These are phyloP conservation scores for Rhodotorula sp. DNA, from an alignment of 1,284 basidiomycete genomes.

Conservation along the genomic window DNA sequence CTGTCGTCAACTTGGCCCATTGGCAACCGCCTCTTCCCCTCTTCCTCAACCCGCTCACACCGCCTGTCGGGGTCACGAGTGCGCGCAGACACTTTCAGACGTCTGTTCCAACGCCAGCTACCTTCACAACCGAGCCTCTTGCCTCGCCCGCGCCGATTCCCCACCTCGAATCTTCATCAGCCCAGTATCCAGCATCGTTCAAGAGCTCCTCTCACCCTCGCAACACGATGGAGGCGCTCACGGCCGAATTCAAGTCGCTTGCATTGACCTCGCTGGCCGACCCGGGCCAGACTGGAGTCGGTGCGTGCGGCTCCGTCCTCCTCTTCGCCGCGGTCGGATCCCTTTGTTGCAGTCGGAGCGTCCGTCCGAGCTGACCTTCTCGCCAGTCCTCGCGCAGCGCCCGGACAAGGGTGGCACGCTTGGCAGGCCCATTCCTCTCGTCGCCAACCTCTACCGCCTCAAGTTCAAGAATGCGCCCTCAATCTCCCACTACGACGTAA, in stretches of 20 bases:
- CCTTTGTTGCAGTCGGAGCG: background rate
- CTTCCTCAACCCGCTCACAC: too few relatives aligned
- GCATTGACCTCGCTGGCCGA: conserved; percentile 1
- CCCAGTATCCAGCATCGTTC: background rate
- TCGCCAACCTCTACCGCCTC: conserved; percentile 27
- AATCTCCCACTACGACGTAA: conserved; percentile 30
- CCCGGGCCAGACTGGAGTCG: background rate
- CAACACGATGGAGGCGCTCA: conserved; percentile 11
- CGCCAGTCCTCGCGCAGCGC: conserved; percentile 25
- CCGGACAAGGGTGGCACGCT: conserved; percentile 16
- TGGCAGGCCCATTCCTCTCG: conserved; percentile 14
- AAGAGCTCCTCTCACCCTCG: background rate
- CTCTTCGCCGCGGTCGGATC: background rate
- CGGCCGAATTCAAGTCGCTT: conserved; percentile 5
- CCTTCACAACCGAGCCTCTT: too few relatives aligned
- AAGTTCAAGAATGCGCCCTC: conserved; percentile 1
- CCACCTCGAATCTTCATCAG: background rate
- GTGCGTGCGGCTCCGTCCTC: background rate
- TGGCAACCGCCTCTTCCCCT: too few relatives aligned
- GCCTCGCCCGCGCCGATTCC: too few relatives aligned
- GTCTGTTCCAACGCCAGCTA: too few relatives aligned
- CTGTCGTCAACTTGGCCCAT: too few relatives aligned
- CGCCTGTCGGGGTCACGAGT: too few relatives aligned
- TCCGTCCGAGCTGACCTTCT: conserved; percentile 21
- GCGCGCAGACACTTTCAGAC: too few relatives aligned